Percentiles rank a stretch among this genome's conserved stretches.
These are phyloP conservation scores for Rhinocladiella mackenziei DNA, from an alignment of 2,329 filamentous ascomycete species.

Conservation along the genomic window DNA sequence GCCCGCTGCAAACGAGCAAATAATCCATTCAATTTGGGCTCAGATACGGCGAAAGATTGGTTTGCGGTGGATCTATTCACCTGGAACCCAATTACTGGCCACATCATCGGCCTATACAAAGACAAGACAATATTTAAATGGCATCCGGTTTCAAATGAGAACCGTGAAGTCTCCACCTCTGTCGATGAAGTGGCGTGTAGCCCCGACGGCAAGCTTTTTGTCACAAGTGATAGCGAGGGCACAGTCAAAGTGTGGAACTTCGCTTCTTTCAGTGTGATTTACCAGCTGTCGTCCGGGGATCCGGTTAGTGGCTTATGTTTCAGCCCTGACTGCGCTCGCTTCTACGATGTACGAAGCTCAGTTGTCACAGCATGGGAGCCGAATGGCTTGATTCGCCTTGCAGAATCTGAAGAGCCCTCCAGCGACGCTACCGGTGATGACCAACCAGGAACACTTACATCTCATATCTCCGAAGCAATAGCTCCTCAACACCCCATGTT, in stretches of 20 bases:
- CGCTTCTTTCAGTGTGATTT: slow-evolving; percentile 26
- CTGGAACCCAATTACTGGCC: slow-evolving; percentile 33
- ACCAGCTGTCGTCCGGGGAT: slow-evolving; percentile 27
- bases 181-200: slow-evolving; percentile 28
- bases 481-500: slow-evolving; percentile 7
- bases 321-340: slow-evolving; percentile 29
- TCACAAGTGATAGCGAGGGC: slow-evolving; percentile 30
- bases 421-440: slow-evolving; percentile 20
- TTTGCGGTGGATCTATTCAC: slow-evolving; percentile 10
- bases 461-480: slow-evolving; percentile 5
- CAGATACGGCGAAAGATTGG: slow-evolving; percentile 3
- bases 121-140: slow-evolving; percentile 39
- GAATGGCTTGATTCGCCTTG: slow-evolving; percentile 26
- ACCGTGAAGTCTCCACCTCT: slow-evolving; percentile 27
- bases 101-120: slow-evolving; percentile 35
- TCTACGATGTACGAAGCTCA: slow-evolving; percentile 32
- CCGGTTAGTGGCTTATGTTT: slow-evolving; percentile 30
- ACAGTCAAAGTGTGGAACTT: slow-evolving; percentile 32
- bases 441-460: slow-evolving; percentile 3
- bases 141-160: slow-evolving; percentile 33
- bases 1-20: slow-evolving; percentile 5
- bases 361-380: slow-evolving; percentile 34
- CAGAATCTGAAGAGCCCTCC: slow-evolving; percentile 25
- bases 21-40: too few relatives aligned
- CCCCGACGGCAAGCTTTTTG: slow-evolving; percentile 29